Evolutionary conservation across 2,329 filamentous ascomycete species (phyloP), one percentile per base, ranked within the genome.

Genomic region (Coccinonectria pachysandricola): DNA sequence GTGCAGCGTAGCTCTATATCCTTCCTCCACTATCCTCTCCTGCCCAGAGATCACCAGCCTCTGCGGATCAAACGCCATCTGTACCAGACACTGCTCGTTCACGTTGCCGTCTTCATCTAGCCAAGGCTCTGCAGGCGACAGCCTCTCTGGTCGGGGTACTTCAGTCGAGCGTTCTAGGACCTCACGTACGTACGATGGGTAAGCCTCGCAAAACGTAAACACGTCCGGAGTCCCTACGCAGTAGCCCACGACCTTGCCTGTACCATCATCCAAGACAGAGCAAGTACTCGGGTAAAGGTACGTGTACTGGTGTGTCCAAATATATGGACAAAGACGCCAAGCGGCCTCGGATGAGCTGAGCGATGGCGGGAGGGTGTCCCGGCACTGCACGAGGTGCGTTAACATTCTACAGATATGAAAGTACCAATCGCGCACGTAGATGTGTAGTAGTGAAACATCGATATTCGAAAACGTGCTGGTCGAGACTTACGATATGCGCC

Each of bases 261-360:
- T 21, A 21, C 62, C 63, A 42, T 66, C 59, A 45, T 66, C 64
- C 9, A 68, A 55, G 8, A 68, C 56, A 44, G 62, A 59, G 51
- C 60, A 64, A 9, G 57, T 58, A 8, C 35, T 20, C 0, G 63
- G 62, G 7, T 51, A 61, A 32, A 67, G 58, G 37, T 56, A 49
- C 10, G 60, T 64, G 53, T 60, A 67, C 19, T 57, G 63, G 41
- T 66, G 62, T 7, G 61, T 64, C 64, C 64, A 68, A 41, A 68
- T 38, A 48, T 68, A 67, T 1, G 63, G 62, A 9, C 60, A 53
- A 15, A 64, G 50, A 11, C 48, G 49, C 23, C 37, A 34, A 5
- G 52, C 54, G 8, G 40, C 42, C 18, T 52, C 43, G 15, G 56
- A 59, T 11, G 39, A 22, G 14, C 39, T 19, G n/a, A 66, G 54